Conservation (phyloP, 2,329 filamentous ascomycete species). For the Xylariales sp. region DNA sequence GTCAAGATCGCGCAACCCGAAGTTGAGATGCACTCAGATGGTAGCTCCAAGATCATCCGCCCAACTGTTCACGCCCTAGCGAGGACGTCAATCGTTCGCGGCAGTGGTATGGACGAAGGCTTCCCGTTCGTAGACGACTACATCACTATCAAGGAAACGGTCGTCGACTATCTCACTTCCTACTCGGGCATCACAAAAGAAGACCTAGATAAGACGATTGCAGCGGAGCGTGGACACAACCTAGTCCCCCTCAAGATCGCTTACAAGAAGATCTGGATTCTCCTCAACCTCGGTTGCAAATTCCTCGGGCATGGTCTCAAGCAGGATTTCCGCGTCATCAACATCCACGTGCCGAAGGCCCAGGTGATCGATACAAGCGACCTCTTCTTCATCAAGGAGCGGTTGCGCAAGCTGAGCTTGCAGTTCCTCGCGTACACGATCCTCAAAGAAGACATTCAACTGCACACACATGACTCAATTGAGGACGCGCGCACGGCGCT, state of each 20-base stretch:
- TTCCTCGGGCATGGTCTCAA: constrained; percentile 95
- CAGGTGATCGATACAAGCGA: constrained; percentile 97
- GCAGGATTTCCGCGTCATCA: constrained; percentile 97
- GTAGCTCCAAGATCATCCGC: constrained; percentile 89
- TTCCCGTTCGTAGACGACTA: constrained; percentile 97
- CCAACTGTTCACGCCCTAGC: constrained; percentile 92
- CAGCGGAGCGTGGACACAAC: constrained; percentile 76
- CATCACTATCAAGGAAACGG: constrained; percentile 87
- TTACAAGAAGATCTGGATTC: constrained; percentile 98
- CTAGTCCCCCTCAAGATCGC: constrained; percentile 88
- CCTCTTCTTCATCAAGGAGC: constrained; percentile 84
- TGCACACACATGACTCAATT: constrained; percentile 92
- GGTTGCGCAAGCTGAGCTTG: constrained; percentile 87
- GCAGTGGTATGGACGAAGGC: constrained; percentile 80
- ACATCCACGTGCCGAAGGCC: constrained; percentile 90
- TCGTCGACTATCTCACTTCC: constrained; percentile 94
- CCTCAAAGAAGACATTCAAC: constrained; percentile 92
- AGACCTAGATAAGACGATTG: constrained; percentile 78
- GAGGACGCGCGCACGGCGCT: constrained; percentile 94
- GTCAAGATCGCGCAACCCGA: constrained; percentile 92
- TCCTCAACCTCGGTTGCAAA: constrained; percentile 91
- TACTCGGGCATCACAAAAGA: constrained; percentile 91
- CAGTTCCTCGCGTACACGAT: constrained; percentile 93
- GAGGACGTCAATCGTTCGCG: constrained; percentile 90
- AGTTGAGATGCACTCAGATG: constrained; percentile 95